Percentiles rank a stretch among this genome's conserved stretches.
phyloP scores from a whole-genome alignment of 2,329 filamentous ascomycete species.

The Verticillium zaregamsianum region DNA sequence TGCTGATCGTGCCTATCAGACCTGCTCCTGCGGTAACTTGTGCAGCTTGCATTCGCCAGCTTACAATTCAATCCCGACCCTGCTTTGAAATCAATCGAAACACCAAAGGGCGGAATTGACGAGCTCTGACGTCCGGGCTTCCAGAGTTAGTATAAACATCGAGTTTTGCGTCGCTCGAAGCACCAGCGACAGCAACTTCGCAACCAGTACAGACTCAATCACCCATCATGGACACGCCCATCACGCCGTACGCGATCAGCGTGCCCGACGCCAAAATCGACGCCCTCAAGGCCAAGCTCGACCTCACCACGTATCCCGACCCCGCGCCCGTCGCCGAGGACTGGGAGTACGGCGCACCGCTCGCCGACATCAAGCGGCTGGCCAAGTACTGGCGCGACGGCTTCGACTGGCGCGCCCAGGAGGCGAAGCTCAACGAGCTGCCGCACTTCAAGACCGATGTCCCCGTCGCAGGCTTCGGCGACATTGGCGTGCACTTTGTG shows the following conservation, averaged over 20 bases:
- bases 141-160: no score
- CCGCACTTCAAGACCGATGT: constrained; percentile 54
- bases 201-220: not conserved
- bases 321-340: constrained; percentile 27
- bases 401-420: constrained; percentile 61
- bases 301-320: constrained; percentile 21
- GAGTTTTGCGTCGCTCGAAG: no score
- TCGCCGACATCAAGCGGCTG: constrained; percentile 28
- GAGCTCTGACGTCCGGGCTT: not conserved
- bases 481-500: constrained; percentile 60
- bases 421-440: constrained; percentile 52
- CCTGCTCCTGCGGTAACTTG: no score
- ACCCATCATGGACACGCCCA: constrained; percentile 1
- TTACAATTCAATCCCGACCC: not conserved
- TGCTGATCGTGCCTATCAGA: not conserved
- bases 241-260: constrained; percentile 2
- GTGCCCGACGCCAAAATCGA: not conserved
- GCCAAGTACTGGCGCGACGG: constrained; percentile 32
- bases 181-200: not conserved
- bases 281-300: constrained; percentile 25
- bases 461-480: constrained; percentile 51
- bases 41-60: not conserved
- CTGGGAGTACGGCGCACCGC: constrained; percentile 25
- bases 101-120: not conserved
- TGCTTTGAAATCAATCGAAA: not conserved